A percentile compares a stretch with the other conserved stretches of the same genome.
phyloP scores from a whole-genome alignment of 108 stramenopile species.

The Cyclotella atomus region DNA sequence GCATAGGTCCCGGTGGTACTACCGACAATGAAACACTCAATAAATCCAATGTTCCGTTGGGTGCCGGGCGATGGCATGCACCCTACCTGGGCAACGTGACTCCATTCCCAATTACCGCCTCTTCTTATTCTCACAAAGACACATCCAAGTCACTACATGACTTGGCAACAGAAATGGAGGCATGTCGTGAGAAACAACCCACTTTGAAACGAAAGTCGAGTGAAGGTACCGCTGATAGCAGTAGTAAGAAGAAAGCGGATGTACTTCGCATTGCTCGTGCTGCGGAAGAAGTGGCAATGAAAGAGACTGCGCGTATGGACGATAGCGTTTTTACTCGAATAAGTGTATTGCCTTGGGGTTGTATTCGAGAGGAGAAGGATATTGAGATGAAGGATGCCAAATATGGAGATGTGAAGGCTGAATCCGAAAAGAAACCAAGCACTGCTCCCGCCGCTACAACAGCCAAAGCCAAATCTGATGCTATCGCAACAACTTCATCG shows the following conservation, averaged over 20 bases:
- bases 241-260: not conserved
- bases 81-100: conserved; percentile 72
- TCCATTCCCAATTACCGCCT: conserved; percentile 60
- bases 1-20: conserved; percentile 1
- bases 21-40: not conserved
- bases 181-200: conserved; percentile 20
- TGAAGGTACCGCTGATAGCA: not conserved
- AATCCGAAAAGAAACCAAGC: not conserved
- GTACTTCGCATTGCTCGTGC: no score
- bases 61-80: conserved; percentile 69
- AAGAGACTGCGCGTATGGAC: not conserved
- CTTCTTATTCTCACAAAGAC: conserved; percentile 51
- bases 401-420: not conserved
- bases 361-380: not conserved
- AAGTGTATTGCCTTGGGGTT: not conserved
- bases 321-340: not conserved
- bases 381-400: no score
- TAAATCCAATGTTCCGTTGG: not conserved
- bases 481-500: not conserved
- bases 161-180: conserved; percentile 43
- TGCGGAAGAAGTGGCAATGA: not conserved
- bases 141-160: conserved; percentile 53
- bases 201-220: conserved; percentile 9
- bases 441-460: no score
- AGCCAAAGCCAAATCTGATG: not conserved